phyloP scores from a whole-genome alignment of 805 yeast genomes.

The Candida orba region DNA sequence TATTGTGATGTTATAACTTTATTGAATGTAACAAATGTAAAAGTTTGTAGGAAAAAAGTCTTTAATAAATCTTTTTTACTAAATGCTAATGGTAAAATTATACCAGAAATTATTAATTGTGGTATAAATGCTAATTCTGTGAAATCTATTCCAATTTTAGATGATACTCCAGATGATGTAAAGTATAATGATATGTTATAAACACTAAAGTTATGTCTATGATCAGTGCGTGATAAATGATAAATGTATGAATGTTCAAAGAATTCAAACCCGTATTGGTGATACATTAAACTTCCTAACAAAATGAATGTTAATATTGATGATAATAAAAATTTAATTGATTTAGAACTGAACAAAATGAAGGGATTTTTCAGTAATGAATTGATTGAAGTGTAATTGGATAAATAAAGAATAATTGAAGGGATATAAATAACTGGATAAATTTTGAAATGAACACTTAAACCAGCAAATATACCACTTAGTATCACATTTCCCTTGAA shows the following conservation, averaged over 20 bases:
- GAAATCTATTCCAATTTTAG: constrained; percentile 20
- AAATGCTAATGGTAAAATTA: constrained; percentile 43
- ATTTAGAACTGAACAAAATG: constrained; percentile 30
- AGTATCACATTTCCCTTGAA: constrained; percentile 26
- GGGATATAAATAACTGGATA: constrained; percentile 90
- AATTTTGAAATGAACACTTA: constrained; percentile 80
- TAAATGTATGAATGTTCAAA: constrained; percentile 73
- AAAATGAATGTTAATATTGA: constrained; percentile 36
- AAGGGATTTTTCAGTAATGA: constrained; percentile 22
- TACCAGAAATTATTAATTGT: constrained; percentile 55
- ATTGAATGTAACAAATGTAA: constrained; percentile 70
- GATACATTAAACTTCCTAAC: constrained; percentile 56
- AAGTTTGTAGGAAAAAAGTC: constrained; percentile 67
- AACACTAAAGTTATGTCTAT: constrained; percentile 89
- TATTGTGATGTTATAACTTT: constrained; percentile 92
- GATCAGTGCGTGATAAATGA: constrained; percentile 80
- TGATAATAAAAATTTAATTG: constrained; percentile 36
- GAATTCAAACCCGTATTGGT: constrained; percentile 66
- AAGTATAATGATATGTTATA: constrained; percentile 72
- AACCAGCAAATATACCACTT: constrained; percentile 30
- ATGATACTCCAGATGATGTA: constrained; percentile 34
- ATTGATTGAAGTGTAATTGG: constrained; percentile 12
- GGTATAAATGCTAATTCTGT: constrained; percentile 76
- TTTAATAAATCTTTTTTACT: constrained; percentile 37
- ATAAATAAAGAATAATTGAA: constrained; percentile 45